Base-by-base conservation (phyloP, 2,329 filamentous ascomycete species). In the Ophiocordyceps camponoti-leonardi region DNA sequence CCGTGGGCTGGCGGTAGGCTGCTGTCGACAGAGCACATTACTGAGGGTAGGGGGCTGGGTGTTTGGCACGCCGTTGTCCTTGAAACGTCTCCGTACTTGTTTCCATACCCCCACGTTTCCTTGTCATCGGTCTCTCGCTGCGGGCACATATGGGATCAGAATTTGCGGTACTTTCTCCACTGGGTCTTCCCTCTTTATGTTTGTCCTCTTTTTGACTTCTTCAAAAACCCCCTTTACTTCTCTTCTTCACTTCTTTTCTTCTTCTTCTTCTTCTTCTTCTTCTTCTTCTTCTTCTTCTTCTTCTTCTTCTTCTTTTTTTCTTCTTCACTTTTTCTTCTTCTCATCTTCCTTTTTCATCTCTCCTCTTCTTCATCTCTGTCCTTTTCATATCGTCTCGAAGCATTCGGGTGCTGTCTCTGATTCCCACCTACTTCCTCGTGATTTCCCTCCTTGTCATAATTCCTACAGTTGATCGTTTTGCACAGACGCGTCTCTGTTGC, bases 341-440 rank as follows among this genome's bases (percentile, higher is more conserved):
- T n/a, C n/a, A 3, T 6, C n/a, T 6, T 37, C n/a, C 16, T 37
- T 6, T 6, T 37, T 18, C 33, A 3, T 37, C 33, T 3, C 8
- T 16, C 22, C 4, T 26, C 22, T 28, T 41, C 14, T 40, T 41
- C 44, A 23, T n/a, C 19, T 20, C 20, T 31, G 28, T 44, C 30
- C 7, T 37, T 37, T 37, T 39, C 35, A 39, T 39, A 11, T 39
- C 18, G 35, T 39, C 28, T 46, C 41, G n/a, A 45, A 48, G 37
- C 42, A 43, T 33, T 37, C 46, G 46, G 46, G 42, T 51, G 50
- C 31, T 53, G 49, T 52, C 48, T 48, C 44, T 49, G 50, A 44
- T 56, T 49, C 53, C 49, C 49, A 47, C 47, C 45, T 48, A 42
- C 43, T 51, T 45, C 45, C 48, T 46, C 51, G 52, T 56, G 52